These are phyloP conservation scores for Macrolepiota albuminosa DNA, from an alignment of 768 basidiomycete species.

Conservation along the genomic window DNA sequence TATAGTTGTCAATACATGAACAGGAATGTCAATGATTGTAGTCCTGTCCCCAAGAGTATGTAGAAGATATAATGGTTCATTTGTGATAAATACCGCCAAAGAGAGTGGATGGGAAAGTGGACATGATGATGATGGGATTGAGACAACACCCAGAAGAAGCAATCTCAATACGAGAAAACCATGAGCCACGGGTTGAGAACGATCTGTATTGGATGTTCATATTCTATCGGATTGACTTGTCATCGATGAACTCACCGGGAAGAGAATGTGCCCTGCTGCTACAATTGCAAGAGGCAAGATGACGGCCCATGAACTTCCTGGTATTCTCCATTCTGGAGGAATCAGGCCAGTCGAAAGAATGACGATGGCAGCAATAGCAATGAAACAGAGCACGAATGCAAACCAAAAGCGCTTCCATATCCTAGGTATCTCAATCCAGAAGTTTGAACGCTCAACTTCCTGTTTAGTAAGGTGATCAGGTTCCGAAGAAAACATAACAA, in stretches of 20 bases:
- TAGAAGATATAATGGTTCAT: neutral
- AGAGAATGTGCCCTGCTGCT: slow-evolving; percentile 61
- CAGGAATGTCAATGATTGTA: neutral
- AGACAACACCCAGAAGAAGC: neutral
- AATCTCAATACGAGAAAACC: slow-evolving; percentile 63
- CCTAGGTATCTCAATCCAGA: slow-evolving; percentile 85
- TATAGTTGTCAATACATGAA: neutral
- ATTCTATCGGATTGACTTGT: neutral
- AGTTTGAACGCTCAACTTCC: slow-evolving; percentile 85
- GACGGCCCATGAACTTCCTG: slow-evolving; percentile 64
- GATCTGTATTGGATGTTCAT: slow-evolving; percentile 36
- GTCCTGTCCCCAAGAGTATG: slow-evolving; percentile 1
- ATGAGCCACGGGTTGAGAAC: slow-evolving; percentile 87
- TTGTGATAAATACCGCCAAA: slow-evolving; percentile 3
- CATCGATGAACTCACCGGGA: slow-evolving; percentile 50
- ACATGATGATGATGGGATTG: neutral
- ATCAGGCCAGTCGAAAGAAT: slow-evolving; percentile 51
- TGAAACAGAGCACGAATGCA: slow-evolving; percentile 50
- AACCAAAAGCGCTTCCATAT: slow-evolving; percentile 79
- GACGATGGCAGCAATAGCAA: slow-evolving; percentile 48
- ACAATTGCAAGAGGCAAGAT: slow-evolving; percentile 72
- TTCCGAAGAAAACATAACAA: neutral
- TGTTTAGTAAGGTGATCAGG: slow-evolving; percentile 24
- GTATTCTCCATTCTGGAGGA: slow-evolving; percentile 61
- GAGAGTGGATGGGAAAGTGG: slow-evolving; percentile 3